Base-by-base conservation (phyloP, 305 asterid species). In the Solanum hybrid region DNA sequence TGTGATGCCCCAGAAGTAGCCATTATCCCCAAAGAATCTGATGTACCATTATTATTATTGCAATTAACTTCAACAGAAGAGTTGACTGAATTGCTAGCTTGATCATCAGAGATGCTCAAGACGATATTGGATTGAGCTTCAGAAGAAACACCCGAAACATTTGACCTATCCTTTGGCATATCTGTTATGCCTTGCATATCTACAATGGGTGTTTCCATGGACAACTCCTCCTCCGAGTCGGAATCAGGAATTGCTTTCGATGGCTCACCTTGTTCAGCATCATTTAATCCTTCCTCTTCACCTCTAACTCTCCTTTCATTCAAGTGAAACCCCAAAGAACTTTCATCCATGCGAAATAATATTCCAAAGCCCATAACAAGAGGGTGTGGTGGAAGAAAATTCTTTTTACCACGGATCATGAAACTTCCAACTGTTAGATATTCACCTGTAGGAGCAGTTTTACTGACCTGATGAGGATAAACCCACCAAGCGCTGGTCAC, bases 401-500 rank as follows among this genome's bases (percentile, higher is more conserved):
- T 97, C 95, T 97, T 96, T 92, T 94, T 97, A 40, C 99, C 99
- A 87, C 99, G 99, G 89, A 97, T 95, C 99, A 97, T 97, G 95
- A 97, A 97, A 95, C 99, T 97, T 90, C 99, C 99, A 78, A 94
- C 99, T 29, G 99, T 96, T 89, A 97, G 97, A 94, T 96, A 97
- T 91, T 97, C 99, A 86, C 99, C 99, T 5, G 98, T 96, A 69
- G 99, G 99, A 90, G 99, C 99, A 86, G 99, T 96, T 94, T 96
- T 97, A 89, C 98, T 97, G 91, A 97, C 99, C 94, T 97, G 99
- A 92, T 97, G 93, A 88, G 98, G 98, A 86, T 96, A 94, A 90
- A 97, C 99, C 99, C 99, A 97, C 99, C 99, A 97, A 77, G 99
- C 99, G 93, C 99, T 97, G 78, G 99, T 97, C 89, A 97, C 98